Percentiles rank a stretch among this genome's conserved stretches.
Conservation (phyloP, 139 green algal species). For the Pseudopediastrum boryanum region DNA sequence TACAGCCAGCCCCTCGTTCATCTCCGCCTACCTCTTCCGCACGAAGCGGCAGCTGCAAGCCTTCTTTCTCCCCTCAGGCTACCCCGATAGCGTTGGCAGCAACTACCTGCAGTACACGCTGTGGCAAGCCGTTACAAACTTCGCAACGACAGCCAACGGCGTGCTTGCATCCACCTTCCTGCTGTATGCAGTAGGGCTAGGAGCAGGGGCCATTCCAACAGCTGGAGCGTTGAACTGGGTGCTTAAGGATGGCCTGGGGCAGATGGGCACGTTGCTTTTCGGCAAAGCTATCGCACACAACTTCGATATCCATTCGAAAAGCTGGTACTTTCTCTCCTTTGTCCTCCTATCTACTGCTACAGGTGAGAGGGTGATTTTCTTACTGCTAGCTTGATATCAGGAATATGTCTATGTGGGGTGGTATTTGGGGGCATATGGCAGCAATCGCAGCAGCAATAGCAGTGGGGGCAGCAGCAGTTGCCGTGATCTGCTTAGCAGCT, state of each 20-base stretch:
- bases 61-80: slow-evolving; percentile 57
- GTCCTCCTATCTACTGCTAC: slow-evolving; percentile 46
- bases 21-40: no score
- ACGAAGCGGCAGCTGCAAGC: slow-evolving; percentile 21
- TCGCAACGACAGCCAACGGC: slow-evolving; percentile 58
- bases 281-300: slow-evolving; percentile 74
- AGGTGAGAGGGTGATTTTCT: slow-evolving; percentile 6
- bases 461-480: no score
- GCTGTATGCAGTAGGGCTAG: slow-evolving; percentile 77
- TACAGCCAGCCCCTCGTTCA: no score
- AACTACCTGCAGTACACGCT: slow-evolving; percentile 39
- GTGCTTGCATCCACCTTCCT: slow-evolving; percentile 81
- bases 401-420: no score
- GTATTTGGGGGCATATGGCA: no score
- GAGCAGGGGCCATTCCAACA: slow-evolving; percentile 67
- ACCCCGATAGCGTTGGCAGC: slow-evolving; percentile 43
- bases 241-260: slow-evolving; percentile 78
- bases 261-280: slow-evolving; percentile 77
- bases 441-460: no score
- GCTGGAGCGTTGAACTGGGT: slow-evolving; percentile 80
- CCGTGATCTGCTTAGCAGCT: no score
- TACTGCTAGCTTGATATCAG: background rate
- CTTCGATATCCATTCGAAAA: slow-evolving; percentile 76
- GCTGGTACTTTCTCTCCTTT: slow-evolving; percentile 66
- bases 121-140: slow-evolving; percentile 56